Evolutionary conservation across 441 rosid genomes (phyloP).

Genomic region (Euphorbia neoarborescens): DNA sequence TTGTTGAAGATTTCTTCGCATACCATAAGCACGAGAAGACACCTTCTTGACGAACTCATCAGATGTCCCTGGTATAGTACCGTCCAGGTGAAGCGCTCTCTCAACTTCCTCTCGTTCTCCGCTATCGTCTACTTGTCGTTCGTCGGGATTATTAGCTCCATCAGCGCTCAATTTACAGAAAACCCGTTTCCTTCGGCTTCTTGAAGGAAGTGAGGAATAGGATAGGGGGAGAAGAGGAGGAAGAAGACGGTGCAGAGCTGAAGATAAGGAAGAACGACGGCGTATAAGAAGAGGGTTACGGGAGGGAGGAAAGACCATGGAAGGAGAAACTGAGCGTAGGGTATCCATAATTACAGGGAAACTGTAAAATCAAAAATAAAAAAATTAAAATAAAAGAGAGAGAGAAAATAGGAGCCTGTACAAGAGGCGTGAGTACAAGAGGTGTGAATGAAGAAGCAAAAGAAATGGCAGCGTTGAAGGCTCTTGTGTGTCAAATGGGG

Average conservation of each 20-base stretch:
- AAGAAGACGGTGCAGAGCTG: slow-evolving; percentile 11
- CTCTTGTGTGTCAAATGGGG: slow-evolving; percentile 5
- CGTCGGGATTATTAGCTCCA: slow-evolving; percentile 15
- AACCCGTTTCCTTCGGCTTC: slow-evolving; percentile 29
- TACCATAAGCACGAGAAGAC: slow-evolving; percentile 93
- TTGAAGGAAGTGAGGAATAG: slow-evolving; percentile 15
- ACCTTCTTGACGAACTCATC: slow-evolving; percentile 75
- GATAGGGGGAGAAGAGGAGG: slow-evolving; percentile 23
- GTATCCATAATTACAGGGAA: slow-evolving; percentile 45
- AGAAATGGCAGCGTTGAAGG: slow-evolving; percentile 28
- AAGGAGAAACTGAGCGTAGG: slow-evolving; percentile 52
- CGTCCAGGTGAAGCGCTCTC: slow-evolving; percentile 83
- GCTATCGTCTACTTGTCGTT: slow-evolving; percentile 30
- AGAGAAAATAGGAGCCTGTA: too few species aligned
- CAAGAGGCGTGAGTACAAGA: background rate
- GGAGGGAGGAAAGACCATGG: slow-evolving; percentile 57
- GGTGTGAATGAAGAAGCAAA: background rate
- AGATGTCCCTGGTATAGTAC: slow-evolving; percentile 76
- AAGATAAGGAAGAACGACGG: slow-evolving; percentile 30
- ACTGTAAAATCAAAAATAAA: background rate
- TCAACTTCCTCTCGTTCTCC: slow-evolving; percentile 53
- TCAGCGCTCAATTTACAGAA: slow-evolving; percentile 37
- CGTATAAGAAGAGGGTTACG: slow-evolving; percentile 28
- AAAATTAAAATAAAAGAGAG: background rate
- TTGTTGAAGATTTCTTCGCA: slow-evolving; percentile 88